phyloP scores from a whole-genome alignment of 176 grass and related monocot species.

The Ananas comosus region DNA sequence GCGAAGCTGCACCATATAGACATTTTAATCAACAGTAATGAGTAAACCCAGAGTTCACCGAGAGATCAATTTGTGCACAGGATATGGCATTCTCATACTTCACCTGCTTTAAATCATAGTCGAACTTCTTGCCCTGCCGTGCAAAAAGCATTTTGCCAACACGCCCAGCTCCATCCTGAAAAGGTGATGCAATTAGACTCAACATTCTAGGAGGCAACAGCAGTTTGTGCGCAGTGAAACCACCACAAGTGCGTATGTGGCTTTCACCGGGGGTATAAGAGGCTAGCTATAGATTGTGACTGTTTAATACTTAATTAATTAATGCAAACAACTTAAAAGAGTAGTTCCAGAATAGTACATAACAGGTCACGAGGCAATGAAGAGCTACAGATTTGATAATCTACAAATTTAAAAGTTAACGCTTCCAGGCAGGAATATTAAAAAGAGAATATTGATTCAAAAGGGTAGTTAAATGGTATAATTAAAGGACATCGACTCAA shows the following conservation, averaged over 20 bases:
- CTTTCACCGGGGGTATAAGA: too few species aligned
- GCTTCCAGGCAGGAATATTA: too few species aligned
- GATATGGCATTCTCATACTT: not conserved
- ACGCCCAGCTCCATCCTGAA: slow-evolving; percentile 91
- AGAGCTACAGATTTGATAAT: not conserved
- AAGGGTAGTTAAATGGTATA: too few species aligned
- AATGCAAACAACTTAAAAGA: not conserved
- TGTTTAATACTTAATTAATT: not conserved
- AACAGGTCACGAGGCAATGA: not conserved
- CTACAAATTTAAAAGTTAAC: too few species aligned
- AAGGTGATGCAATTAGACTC: not conserved
- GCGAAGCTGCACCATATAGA: slow-evolving; percentile 46
- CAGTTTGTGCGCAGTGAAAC: too few species aligned
- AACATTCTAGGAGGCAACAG: not conserved
- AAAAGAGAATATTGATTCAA: not conserved
- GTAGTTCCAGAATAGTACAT: not conserved
- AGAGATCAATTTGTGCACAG: slow-evolving; percentile 7
- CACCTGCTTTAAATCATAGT: slow-evolving; percentile 99
- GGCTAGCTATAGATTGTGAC: too few species aligned
- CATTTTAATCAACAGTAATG: not conserved
- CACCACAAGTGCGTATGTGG: too few species aligned
- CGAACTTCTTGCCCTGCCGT: slow-evolving; percentile 97
- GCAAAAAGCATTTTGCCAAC: slow-evolving; percentile 99
- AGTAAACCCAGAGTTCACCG: slow-evolving; percentile 10
- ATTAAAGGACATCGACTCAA: too few species aligned